Evolutionary conservation across 257 asterid genomes (phyloP).

Genomic region (Solanum appendiculatum): DNA sequence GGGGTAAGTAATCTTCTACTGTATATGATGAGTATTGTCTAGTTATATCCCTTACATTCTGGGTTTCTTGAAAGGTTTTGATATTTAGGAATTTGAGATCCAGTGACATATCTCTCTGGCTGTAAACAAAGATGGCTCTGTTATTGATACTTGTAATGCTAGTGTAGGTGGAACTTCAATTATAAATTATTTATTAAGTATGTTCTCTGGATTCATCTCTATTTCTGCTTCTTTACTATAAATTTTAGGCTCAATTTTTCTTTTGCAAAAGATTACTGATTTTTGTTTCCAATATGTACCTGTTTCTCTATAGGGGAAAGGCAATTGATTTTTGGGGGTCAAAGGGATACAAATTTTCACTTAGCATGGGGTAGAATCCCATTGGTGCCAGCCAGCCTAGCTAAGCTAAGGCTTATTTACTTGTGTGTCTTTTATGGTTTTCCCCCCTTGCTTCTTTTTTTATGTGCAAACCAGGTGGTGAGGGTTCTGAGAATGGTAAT

Average conservation of each 20-base stretch:
- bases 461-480: not conserved
- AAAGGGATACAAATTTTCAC: not conserved
- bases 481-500: not conserved
- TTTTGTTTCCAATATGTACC: not conserved
- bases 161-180: not conserved
- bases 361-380: not conserved
- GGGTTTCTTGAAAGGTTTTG: not conserved
- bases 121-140: not conserved
- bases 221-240: not conserved
- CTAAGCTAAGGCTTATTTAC: not conserved
- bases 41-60: not conserved
- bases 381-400: not conserved
- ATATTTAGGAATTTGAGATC: not conserved
- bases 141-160: not conserved
- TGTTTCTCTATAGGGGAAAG: not conserved
- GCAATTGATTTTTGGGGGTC: not conserved
- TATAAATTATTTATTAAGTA: not conserved
- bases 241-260: not conserved
- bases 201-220: not conserved
- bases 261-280: not conserved
- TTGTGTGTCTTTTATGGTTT: not conserved
- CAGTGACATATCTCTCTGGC: not conserved
- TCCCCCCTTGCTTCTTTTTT: no score
- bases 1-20: constrained; percentile 48
- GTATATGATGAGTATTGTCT: not conserved